Conservation (phyloP, 257 asterid species). For the Vinca minor region DNA sequence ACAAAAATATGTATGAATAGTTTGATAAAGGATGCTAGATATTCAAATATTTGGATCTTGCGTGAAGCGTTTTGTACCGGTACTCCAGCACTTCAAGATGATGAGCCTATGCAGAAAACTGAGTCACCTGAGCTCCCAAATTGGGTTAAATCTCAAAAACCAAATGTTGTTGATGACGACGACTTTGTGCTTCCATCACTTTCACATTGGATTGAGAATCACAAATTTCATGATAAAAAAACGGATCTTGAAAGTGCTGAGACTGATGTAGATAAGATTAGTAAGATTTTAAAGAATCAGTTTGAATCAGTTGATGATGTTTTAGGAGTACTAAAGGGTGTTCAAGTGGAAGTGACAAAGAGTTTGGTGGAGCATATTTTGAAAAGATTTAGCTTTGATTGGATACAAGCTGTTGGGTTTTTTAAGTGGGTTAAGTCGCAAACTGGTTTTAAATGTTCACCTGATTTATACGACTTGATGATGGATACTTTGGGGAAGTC, state of each 20-base stretch:
- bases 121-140: conserved; percentile 81
- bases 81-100: conserved; percentile 24
- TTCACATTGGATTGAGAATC: conserved; percentile 58
- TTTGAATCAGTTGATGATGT: conserved; percentile 45
- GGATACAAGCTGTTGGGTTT: conserved; percentile 67
- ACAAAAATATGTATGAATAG: no score
- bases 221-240: conserved; percentile 24
- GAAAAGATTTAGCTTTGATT: conserved; percentile 66
- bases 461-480: conserved; percentile 49
- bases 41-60: conserved; percentile 19
- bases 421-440: conserved; percentile 64
- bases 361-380: conserved; percentile 51
- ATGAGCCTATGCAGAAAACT: conserved; percentile 11
- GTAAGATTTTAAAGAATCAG: conserved; percentile 44
- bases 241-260: conserved; percentile 28
- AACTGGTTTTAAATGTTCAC: conserved; percentile 34
- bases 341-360: conserved; percentile 42
- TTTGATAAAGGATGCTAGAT: conserved; percentile 14
- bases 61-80: conserved; percentile 35
- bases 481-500: conserved; percentile 66
- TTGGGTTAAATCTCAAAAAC: conserved; percentile 47
- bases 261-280: conserved; percentile 41
- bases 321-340: conserved; percentile 35
- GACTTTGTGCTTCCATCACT: conserved; percentile 80
- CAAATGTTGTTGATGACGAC: conserved; percentile 40